Percentiles rank a stretch among this genome's conserved stretches.
Evolutionary conservation across 2,329 filamentous ascomycete genomes (phyloP).

Genomic region (Hymenoscyphus scutula): DNA sequence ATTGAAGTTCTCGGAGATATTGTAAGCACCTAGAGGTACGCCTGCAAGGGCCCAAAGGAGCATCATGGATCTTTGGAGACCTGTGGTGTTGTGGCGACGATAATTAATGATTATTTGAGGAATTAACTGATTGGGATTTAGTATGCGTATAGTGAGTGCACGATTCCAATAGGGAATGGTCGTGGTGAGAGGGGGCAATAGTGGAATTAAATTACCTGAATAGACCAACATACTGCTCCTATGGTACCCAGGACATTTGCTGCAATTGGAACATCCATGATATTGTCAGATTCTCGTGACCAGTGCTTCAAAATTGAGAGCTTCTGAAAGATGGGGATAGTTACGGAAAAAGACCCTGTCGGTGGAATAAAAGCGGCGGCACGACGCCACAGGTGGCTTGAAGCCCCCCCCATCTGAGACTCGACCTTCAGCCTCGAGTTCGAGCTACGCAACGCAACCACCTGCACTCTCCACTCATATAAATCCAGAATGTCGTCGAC

Average conservation of each 20-base stretch:
- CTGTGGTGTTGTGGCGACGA: conserved; percentile 61
- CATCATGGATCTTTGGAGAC: conserved; percentile 69
- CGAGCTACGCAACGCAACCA: too few relatives aligned
- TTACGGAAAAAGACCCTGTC: too few relatives aligned
- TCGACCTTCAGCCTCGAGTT: neutral
- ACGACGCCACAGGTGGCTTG: neutral
- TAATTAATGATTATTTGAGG: conserved; percentile 70
- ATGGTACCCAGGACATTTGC: conserved; percentile 59
- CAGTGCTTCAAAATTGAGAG: neutral
- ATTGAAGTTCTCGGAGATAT: conserved; percentile 35
- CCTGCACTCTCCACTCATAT: too few relatives aligned
- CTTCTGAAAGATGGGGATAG: neutral
- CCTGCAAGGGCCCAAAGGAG: conserved; percentile 68
- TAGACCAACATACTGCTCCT: conserved; percentile 65
- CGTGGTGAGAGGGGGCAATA: neutral
- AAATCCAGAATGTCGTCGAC: conserved; percentile 4
- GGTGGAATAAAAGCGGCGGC: too few relatives aligned
- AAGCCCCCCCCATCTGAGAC: neutral
- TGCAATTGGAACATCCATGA: conserved; percentile 54
- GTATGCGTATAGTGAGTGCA: too few relatives aligned
- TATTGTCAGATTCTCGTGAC: neutral
- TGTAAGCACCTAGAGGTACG: conserved; percentile 57
- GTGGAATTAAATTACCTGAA: conserved; percentile 59
- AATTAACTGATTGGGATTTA: conserved; percentile 49
- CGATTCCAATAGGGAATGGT: neutral